These are phyloP conservation scores for Chenopodium album DNA, from an alignment of 148 eudicot genomes.

Conservation along the genomic window DNA sequence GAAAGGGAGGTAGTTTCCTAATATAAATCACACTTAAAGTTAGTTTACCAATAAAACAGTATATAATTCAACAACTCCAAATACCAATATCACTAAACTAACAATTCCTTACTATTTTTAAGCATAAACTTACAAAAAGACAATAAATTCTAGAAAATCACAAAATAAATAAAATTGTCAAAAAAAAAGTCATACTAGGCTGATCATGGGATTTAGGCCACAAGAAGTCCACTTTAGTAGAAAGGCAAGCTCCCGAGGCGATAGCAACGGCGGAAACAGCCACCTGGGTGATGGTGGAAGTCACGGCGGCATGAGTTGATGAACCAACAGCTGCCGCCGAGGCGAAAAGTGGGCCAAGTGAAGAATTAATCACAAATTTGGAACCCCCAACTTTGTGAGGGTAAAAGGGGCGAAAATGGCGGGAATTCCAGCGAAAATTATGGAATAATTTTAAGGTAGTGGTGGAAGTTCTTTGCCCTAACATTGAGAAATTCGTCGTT, in stretches of 20 bases:
- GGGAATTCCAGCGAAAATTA: neutral
- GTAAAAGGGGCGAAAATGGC: slow-evolving; percentile 13
- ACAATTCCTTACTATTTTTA: too few relatives aligned
- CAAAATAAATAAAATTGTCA: neutral
- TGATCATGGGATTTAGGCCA: slow-evolving; percentile 80
- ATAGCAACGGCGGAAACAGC: slow-evolving; percentile 96
- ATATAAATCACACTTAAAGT: too few relatives aligned
- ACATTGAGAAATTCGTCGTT: slow-evolving; percentile 22
- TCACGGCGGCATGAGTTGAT: slow-evolving; percentile 65
- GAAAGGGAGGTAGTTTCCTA: too few relatives aligned
- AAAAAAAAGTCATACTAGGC: slow-evolving; percentile 44
- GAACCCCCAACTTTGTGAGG: slow-evolving; percentile 7
- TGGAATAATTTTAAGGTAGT: neutral
- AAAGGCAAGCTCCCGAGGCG: slow-evolving; percentile 92
- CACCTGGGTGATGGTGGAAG: slow-evolving; percentile 82
- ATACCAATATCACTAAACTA: too few relatives aligned
- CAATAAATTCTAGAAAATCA: too few relatives aligned
- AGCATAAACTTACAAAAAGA: too few relatives aligned
- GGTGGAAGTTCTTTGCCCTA: slow-evolving; percentile 18
- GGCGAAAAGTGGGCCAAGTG: slow-evolving; percentile 57
- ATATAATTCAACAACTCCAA: too few relatives aligned
- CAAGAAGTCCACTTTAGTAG: slow-evolving; percentile 79
- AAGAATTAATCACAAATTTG: slow-evolving; percentile 38
- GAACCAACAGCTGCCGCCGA: slow-evolving; percentile 49
- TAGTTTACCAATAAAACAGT: too few relatives aligned